phyloP scores from a whole-genome alignment of 2,329 filamentous ascomycete genomes.

The Diaporthe sp. region DNA sequence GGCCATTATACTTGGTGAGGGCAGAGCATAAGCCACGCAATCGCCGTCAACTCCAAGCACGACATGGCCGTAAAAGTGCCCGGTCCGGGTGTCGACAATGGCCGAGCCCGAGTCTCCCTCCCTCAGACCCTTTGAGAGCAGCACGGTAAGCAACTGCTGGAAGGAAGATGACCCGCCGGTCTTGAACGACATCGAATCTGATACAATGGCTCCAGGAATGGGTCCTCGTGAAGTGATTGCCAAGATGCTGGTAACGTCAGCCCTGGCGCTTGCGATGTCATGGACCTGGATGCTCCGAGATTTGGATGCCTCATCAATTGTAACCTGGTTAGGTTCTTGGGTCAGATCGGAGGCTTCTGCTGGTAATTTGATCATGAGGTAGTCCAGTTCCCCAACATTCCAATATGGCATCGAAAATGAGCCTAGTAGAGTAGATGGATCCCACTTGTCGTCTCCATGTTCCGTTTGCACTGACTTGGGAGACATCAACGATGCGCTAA shows the following conservation, averaged over 20 bases:
- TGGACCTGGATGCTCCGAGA: not conserved
- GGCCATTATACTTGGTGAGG: not conserved
- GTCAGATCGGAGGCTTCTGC: not conserved
- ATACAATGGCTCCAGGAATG: not conserved
- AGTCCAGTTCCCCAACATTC: not conserved
- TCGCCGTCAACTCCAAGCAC: not conserved
- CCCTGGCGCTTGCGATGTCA: not conserved
- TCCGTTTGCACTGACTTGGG: too few relatives aligned
- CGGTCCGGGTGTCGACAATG: not conserved
- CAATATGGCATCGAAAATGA: not conserved
- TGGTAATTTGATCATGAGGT: not conserved
- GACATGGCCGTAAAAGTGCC: slow-evolving; percentile 4
- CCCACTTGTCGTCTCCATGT: not conserved
- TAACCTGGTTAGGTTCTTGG: not conserved
- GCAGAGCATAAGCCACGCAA: not conserved
- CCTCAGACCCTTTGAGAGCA: not conserved
- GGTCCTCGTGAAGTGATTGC: not conserved
- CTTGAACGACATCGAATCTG: not conserved
- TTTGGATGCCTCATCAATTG: not conserved
- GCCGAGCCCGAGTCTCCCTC: not conserved
- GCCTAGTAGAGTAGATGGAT: not conserved
- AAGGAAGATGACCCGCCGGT: not conserved
- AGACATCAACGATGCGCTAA: not conserved
- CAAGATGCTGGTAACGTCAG: not conserved
- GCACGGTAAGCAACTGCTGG: not conserved